Percentiles rank a stretch among this genome's conserved stretches.
Evolutionary conservation across 1,139 yeast species (phyloP).

Genomic region (Geotrichum histeridarum): DNA sequence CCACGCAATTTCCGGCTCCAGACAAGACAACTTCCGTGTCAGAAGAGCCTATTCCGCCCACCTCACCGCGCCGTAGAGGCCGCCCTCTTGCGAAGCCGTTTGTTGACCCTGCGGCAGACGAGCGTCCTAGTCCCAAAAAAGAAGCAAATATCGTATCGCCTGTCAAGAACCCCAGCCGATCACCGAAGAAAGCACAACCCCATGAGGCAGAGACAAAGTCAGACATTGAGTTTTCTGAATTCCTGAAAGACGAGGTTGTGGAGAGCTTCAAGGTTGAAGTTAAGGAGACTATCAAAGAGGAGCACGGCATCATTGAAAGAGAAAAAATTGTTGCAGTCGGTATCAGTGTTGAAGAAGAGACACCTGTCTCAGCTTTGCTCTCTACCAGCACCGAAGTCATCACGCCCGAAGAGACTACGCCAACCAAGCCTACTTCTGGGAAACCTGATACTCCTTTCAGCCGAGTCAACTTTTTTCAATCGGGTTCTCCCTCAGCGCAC

Average conservation of each 20-base stretch:
- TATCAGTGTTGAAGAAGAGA: background rate
- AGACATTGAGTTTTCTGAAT: conserved; percentile 16
- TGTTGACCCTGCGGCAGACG: conserved; percentile 13
- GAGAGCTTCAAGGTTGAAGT: conserved; percentile 1
- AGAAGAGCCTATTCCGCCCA: background rate
- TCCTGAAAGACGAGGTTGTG: conserved; percentile 9
- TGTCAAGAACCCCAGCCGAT: conserved; percentile 11
- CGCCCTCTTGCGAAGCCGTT: conserved; percentile 14
- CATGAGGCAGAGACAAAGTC: background rate
- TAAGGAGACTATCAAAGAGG: background rate
- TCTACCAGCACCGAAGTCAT: background rate
- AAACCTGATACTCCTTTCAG: conserved; percentile 35
- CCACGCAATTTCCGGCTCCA: conserved; percentile 3
- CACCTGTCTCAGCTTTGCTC: background rate
- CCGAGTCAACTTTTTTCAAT: conserved; percentile 43
- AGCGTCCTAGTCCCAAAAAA: background rate
- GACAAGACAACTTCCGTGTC: background rate
- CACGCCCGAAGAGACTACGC: background rate
- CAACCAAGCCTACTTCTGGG: conserved; percentile 20
- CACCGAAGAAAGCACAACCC: conserved; percentile 14
- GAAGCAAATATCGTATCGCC: background rate
- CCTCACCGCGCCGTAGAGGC: conserved; percentile 8
- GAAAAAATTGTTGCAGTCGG: conserved; percentile 4
- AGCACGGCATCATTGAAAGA: conserved; percentile 6
- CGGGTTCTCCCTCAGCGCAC: conserved; percentile 26